phyloP scores from a whole-genome alignment of 768 basidiomycete species.

The Hygrocybe coccinea region DNA sequence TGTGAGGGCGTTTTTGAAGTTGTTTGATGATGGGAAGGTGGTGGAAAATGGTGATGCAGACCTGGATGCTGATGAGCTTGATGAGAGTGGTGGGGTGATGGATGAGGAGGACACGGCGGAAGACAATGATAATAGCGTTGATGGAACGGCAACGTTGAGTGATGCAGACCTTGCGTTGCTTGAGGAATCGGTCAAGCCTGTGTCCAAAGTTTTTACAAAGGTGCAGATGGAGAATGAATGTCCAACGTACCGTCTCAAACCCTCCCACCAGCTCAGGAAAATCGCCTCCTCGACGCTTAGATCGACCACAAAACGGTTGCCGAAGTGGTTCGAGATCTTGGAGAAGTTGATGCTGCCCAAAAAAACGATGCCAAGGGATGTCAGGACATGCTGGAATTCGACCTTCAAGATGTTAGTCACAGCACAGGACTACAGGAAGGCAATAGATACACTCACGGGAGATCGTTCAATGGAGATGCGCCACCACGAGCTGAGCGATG shows the following conservation, averaged over 20 bases:
- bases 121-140: background rate
- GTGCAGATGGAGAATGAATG: background rate
- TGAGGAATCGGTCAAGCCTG: background rate
- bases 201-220: background rate
- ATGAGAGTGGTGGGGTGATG: background rate
- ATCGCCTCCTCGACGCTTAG: background rate
- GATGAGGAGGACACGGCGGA: background rate
- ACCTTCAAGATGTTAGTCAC: slow-evolving; percentile 14
- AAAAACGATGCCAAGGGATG: slow-evolving; percentile 29
- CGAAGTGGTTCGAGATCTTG: slow-evolving; percentile 21
- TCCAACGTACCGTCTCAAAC: slow-evolving; percentile 15
- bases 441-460: slow-evolving; percentile 19
- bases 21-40: slow-evolving; percentile 28
- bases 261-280: slow-evolving; percentile 19
- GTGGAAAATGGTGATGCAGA: background rate
- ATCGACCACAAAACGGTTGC: background rate
- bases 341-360: background rate
- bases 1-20: slow-evolving; percentile 26
- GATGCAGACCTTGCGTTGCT: background rate
- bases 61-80: background rate
- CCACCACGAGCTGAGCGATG: slow-evolving; percentile 11
- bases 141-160: background rate
- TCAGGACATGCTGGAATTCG: slow-evolving; percentile 31
- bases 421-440: slow-evolving; percentile 23
- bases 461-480: slow-evolving; percentile 9